Evolutionary conservation across 2,329 filamentous ascomycete genomes (phyloP), one percentile per base, ranked within the genome.

Genomic region (Lasiodiplodia theobromae): DNA sequence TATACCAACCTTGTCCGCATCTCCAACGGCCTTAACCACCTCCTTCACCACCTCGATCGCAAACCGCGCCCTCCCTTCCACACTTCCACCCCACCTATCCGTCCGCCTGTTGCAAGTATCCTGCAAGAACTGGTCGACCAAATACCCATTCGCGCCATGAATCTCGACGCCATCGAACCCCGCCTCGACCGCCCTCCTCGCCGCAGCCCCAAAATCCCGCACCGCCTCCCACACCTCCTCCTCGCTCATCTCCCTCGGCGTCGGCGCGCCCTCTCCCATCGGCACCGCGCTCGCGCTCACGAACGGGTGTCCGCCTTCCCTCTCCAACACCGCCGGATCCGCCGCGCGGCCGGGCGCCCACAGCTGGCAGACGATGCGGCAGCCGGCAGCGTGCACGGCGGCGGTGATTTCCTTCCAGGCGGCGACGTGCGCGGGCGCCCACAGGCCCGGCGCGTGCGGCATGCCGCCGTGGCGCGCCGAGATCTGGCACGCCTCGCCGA

Each of bases 71-170:
- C 88, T 80, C 73, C 86, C 85, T 80, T 84, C 83, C 10, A 85
- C 74, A 52, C 78, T 81, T 10, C 84, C 84, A 4, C 77, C 85
- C 79, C 78, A 85, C 64, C 58, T 72, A 70, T 86, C 85, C 2
- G 77, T 86, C 2, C 88, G 82, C 54, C 81, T 80, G 77, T 90
- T 90, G 72, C 81, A 79, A 3, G 77, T 82, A 69, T 86, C 84
- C 70, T 88, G 89, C 14, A 90, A 79, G 76, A 93, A 94, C 71
- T 90, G 85, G 67, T 86, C 85, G 25, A 91, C 76, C 0, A 93
- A 82, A 74, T 92, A 93, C 6, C 89, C 89, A 72, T 91, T 89
- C 1, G 88, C 88, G 40, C 76, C 82, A 70, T 84, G 82, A 7
- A 84, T 77, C 70, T 84, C 90, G 18, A 92, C 84, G 3, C 87